Percentiles rank a stretch among this genome's conserved stretches.
These are phyloP conservation scores for Tulasnella sp. DNA, from an alignment of 768 basidiomycete species.

Conservation along the genomic window DNA sequence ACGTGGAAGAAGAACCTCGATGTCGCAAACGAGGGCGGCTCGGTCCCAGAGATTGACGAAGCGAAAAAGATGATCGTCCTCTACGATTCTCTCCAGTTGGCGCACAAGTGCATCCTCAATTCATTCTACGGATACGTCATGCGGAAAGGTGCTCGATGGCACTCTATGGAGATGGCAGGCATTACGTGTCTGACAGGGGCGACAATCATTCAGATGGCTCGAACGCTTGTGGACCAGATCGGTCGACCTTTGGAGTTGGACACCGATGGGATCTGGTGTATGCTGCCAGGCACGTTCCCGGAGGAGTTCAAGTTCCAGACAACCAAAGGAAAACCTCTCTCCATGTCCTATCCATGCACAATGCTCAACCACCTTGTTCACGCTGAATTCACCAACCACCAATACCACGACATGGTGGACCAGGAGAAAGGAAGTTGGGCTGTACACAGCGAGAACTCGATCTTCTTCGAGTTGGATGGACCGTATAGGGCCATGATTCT, in stretches of 20 bases:
- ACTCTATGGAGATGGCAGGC: slow-evolving; percentile 99
- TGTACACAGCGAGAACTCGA: slow-evolving; percentile 91
- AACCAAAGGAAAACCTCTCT: slow-evolving; percentile 73
- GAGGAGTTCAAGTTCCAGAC: slow-evolving; percentile 97
- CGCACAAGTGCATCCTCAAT: slow-evolving; percentile 99
- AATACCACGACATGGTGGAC: slow-evolving; percentile 85
- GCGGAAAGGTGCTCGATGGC: slow-evolving; percentile 98
- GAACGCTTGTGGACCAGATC: slow-evolving; percentile 93
- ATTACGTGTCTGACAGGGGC: slow-evolving; percentile 98
- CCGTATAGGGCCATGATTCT: slow-evolving; percentile 99
- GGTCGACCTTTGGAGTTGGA: slow-evolving; percentile 95
- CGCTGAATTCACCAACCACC: slow-evolving; percentile 91
- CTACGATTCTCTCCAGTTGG: slow-evolving; percentile 96
- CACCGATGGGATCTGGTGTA: slow-evolving; percentile 99
- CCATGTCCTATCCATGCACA: slow-evolving; percentile 94
- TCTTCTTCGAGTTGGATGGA: slow-evolving; percentile 98
- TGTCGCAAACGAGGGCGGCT: slow-evolving; percentile 52
- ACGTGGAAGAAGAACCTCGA: slow-evolving; percentile 99
- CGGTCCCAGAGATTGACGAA: slow-evolving; percentile 84
- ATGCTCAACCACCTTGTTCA: slow-evolving; percentile 99
- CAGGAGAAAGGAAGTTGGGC: slow-evolving; percentile 74
- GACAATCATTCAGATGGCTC: slow-evolving; percentile 97
- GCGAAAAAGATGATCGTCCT: slow-evolving; percentile 98
- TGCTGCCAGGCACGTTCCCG: slow-evolving; percentile 96
- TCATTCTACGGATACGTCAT: slow-evolving; percentile 99